These are phyloP conservation scores for Zymoseptoria pseudotritici DNA, from an alignment of 2,329 filamentous ascomycete genomes.

Conservation along the genomic window DNA sequence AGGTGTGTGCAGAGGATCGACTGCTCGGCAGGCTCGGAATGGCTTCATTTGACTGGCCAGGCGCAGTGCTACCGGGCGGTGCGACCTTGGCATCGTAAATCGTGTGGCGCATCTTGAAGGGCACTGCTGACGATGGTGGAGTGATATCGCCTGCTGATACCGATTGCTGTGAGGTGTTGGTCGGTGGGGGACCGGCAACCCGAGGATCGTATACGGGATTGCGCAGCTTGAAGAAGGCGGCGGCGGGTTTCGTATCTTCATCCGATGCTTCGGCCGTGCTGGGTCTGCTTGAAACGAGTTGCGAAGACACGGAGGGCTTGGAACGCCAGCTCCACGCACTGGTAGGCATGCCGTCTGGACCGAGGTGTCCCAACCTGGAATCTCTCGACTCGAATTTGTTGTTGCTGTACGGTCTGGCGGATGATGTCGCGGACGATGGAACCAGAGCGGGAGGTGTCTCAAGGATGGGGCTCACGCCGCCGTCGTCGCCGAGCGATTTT, in stretches of 20 bases:
- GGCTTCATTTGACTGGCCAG: neutral
- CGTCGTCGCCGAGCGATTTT: conserved; percentile 12
- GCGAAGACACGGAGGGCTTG: neutral
- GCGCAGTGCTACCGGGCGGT: conserved; percentile 10
- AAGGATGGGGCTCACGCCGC: conserved; percentile 11
- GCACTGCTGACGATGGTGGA: conserved; percentile 12
- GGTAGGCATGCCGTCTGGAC: conserved; percentile 27
- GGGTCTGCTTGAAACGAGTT: neutral
- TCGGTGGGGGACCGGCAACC: conserved; percentile 3
- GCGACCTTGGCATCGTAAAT: conserved; percentile 19
- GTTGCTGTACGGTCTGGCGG: conserved; percentile 4
- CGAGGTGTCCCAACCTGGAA: conserved; percentile 20
- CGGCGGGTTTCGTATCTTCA: neutral
- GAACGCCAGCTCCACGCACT: conserved; percentile 10
- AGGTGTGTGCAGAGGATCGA: neutral
- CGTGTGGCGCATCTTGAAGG: conserved; percentile 23
- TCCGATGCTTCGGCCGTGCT: conserved; percentile 3
- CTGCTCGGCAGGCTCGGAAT: conserved; percentile 2
- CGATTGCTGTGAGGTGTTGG: conserved; percentile 1
- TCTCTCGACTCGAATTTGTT: conserved; percentile 16
- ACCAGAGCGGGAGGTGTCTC: neutral
- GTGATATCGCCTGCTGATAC: conserved; percentile 3
- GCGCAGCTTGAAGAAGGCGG: conserved; percentile 21
- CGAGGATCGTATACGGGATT: conserved; percentile 23
- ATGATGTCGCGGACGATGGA: conserved; percentile 1